phyloP scores from a whole-genome alignment of 179 eudicot species.

The Silene noctiflora region DNA sequence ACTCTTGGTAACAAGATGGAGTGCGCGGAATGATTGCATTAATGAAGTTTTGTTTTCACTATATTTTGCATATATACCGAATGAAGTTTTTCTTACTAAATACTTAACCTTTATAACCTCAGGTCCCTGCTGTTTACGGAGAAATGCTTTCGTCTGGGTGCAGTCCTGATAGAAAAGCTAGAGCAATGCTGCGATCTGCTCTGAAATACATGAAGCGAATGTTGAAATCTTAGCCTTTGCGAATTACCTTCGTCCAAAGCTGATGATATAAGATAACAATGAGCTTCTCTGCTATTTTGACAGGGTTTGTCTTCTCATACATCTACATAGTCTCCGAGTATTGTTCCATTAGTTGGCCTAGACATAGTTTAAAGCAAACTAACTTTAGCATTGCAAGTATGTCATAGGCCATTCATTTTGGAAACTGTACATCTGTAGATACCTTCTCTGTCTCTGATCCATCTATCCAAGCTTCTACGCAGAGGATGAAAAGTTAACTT shows the following conservation, averaged over 20 bases:
- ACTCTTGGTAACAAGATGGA: constrained; percentile 2
- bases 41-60: not conserved
- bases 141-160: constrained; percentile 88
- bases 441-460: not conserved
- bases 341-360: not conserved
- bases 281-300: constrained; percentile 9
- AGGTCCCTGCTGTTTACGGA: constrained; percentile 94
- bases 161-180: constrained; percentile 83
- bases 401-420: not conserved
- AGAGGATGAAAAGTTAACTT: not conserved
- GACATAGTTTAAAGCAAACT: not conserved
- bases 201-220: constrained; percentile 75
- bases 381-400: not conserved
- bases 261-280: constrained; percentile 13
- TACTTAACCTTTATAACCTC: constrained; percentile 22
- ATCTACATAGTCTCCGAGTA: not conserved
- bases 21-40: not conserved
- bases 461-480: not conserved
- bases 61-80: not conserved
- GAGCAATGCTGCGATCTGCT: constrained; percentile 88
- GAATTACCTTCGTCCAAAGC: constrained; percentile 15
- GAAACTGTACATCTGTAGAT: not conserved
- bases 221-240: constrained; percentile 40
- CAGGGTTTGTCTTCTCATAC: constrained; percentile 25
- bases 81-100: not conserved